Base-by-base conservation (phyloP, 2,329 filamentous ascomycete genomes). In the Cercospora janseana region DNA sequence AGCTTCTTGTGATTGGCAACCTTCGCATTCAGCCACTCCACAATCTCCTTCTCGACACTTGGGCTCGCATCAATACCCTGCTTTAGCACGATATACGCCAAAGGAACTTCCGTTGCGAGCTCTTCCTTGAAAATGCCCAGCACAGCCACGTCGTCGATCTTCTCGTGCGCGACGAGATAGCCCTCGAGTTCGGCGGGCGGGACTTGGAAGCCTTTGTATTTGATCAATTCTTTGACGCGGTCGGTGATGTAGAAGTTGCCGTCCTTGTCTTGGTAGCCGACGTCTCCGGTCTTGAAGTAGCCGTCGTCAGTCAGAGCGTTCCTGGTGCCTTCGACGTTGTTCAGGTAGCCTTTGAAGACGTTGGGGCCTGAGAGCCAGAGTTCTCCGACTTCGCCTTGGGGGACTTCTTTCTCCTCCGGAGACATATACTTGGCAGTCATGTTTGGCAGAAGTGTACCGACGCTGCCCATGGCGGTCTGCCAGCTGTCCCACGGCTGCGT, bases 231-330 rank as follows among this genome's bases (percentile, higher is more conserved):
- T 73, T 60, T 88, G 31, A 88, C 75, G 8, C 90, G 84, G 63
- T 95, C 91, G 1, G 90, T 94, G 66, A 95, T 91, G 72, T 83
- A 95, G 62, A 93, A 88, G 64, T 94, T 87, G 20, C 86, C 86
- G 48, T 86, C 76, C 34, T 78, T 72, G 64, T 94, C 88, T 60
- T 87, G 80, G 57, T 86, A 83, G 2, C 88, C 87, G 18, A 95
- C 82, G 62, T 95, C 90, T 2, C 90, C 90, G 0, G 90, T 95
- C 69, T 85, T 90, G 76, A 94, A 95, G 74, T 83, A 95, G 1
- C 88, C 88, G 57, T 93, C 88, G 0, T 73, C 59, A 3, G 86
- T 87, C 54, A 92, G 82, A 0, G 86, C 83, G 41, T 87, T 82
- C 2, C 73, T 75, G 3, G 87, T 88, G 4, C 83, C 80, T 55